These are phyloP conservation scores for Streptanthus diversifolius DNA, from an alignment of 345 rosid species.

Conservation along the genomic window DNA sequence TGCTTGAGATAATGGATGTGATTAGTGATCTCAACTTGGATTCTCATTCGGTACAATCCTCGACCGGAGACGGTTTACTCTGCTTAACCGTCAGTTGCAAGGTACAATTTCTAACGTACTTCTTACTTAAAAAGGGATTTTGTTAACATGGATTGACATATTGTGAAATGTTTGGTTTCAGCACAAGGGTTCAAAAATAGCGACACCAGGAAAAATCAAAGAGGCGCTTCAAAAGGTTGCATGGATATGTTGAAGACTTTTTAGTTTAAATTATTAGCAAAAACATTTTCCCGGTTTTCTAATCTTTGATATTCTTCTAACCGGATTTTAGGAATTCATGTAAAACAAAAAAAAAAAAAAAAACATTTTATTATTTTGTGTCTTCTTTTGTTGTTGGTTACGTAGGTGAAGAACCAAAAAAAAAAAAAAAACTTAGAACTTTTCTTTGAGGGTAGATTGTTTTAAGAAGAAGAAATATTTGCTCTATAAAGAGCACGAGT, in stretches of 20 bases:
- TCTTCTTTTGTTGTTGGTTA: neutral
- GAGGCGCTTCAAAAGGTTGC: conserved; percentile 59
- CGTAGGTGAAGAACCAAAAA: neutral
- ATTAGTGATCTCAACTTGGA: conserved; percentile 57
- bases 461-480: neutral
- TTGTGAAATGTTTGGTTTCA: conserved; percentile 39
- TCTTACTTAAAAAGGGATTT: conserved; percentile 1
- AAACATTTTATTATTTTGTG: neutral
- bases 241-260: conserved; percentile 42
- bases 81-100: conserved; percentile 57
- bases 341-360: neutral
- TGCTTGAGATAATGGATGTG: conserved; percentile 77
- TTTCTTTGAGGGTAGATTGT: conserved; percentile 5
- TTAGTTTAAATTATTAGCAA: neutral
- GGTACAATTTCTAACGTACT: conserved; percentile 42
- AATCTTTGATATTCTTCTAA: conserved; percentile 2
- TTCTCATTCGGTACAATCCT: conserved; percentile 75
- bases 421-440: neutral
- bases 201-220: conserved; percentile 48
- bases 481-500: neutral
- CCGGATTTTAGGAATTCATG: conserved; percentile 19
- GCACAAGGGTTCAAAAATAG: conserved; percentile 48
- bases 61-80: conserved; percentile 55
- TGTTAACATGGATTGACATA: conserved; percentile 21
- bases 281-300: neutral